Percentiles rank a stretch among this genome's conserved stretches.
phyloP scores from a whole-genome alignment of 257 asterid species.

The Gentiana dahurica region DNA sequence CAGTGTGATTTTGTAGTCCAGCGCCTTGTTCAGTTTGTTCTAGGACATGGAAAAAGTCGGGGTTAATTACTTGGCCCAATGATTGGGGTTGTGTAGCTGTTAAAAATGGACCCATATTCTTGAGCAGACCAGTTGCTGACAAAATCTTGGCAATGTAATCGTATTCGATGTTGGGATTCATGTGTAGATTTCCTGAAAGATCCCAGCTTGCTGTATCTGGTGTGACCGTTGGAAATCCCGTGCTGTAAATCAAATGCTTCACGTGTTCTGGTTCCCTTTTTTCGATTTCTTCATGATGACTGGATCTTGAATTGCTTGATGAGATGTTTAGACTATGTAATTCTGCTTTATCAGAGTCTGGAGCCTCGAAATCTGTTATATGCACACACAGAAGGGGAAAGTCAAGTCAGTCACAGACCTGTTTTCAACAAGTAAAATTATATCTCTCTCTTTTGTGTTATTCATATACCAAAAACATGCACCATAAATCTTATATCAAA shows the following conservation, averaged over 20 bases:
- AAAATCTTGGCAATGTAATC: slow-evolving; percentile 51
- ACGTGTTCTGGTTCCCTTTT: slow-evolving; percentile 36
- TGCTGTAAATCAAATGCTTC: slow-evolving; percentile 33
- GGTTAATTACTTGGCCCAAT: slow-evolving; percentile 50
- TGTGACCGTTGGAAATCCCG: slow-evolving; percentile 22
- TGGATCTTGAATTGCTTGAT: slow-evolving; percentile 19
- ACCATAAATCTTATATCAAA: too few relatives aligned
- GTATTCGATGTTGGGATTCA: slow-evolving; percentile 37
- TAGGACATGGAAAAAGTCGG: slow-evolving; percentile 56
- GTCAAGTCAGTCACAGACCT: neutral
- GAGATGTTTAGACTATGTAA: slow-evolving; percentile 31
- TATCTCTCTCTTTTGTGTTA: too few relatives aligned
- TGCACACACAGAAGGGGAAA: slow-evolving; percentile 14
- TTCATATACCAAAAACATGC: too few relatives aligned
- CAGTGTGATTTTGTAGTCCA: slow-evolving; percentile 12
- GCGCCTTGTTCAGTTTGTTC: slow-evolving; percentile 49
- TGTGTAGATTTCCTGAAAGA: slow-evolving; percentile 17
- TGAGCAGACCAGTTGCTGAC: slow-evolving; percentile 58
- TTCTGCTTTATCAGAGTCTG: slow-evolving; percentile 42
- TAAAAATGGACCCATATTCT: slow-evolving; percentile 29
- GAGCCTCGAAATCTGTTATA: slow-evolving; percentile 31
- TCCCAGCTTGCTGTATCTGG: slow-evolving; percentile 24
- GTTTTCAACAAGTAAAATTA: too few relatives aligned
- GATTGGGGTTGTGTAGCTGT: slow-evolving; percentile 38
- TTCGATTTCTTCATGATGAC: slow-evolving; percentile 14